These are phyloP conservation scores for Truncatella angustata DNA, from an alignment of 2,329 filamentous ascomycete species.

Conservation along the genomic window DNA sequence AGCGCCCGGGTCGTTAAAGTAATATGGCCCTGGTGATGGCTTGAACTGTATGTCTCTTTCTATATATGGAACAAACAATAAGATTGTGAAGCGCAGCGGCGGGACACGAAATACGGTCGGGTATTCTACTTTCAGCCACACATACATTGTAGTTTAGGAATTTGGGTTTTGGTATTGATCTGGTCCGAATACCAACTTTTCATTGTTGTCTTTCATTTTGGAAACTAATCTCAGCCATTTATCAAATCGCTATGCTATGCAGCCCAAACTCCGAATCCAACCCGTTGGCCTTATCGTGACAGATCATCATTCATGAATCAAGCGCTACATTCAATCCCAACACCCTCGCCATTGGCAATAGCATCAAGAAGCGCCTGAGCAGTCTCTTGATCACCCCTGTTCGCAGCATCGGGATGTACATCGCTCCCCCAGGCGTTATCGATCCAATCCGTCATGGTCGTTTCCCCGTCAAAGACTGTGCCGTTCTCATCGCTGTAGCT, in stretches of 20 bases:
- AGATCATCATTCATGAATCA: not conserved
- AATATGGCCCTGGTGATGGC: not conserved
- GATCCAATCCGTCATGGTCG: constrained; percentile 34
- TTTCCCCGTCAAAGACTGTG: constrained; percentile 3
- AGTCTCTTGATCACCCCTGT: constrained; percentile 34
- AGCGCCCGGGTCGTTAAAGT: not conserved
- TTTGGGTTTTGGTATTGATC: no score
- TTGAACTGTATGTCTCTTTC: not conserved
- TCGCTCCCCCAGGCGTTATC: constrained; percentile 32
- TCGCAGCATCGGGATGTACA: constrained; percentile 22
- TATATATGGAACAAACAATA: no score
- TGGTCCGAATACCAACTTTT: no score
- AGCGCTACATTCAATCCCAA: constrained; percentile 13
- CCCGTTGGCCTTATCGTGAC: not conserved
- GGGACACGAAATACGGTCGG: no score
- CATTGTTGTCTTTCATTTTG: no score
- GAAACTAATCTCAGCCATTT: no score
- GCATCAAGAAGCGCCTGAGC: constrained; percentile 37
- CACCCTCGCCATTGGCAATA: constrained; percentile 26
- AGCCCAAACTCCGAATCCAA: not conserved
- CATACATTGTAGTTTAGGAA: no score
- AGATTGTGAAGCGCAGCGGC: no score
- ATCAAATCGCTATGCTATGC: not conserved
- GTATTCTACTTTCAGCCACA: no score
- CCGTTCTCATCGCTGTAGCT: constrained; percentile 8